Base-by-base conservation (phyloP, 805 yeast species). In the Scheffersomyces stipitis region DNA sequence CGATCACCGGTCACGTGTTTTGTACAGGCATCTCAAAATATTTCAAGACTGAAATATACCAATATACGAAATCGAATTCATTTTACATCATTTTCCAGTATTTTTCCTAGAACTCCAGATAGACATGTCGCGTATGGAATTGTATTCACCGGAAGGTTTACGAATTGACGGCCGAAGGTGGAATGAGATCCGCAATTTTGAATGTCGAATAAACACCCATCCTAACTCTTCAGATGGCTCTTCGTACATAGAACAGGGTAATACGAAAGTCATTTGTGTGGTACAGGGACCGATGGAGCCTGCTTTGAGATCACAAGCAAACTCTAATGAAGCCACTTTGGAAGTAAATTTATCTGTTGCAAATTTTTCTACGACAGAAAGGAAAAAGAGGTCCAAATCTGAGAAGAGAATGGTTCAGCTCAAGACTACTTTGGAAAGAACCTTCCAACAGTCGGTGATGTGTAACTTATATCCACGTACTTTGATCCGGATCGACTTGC, bases 281-380 rank as follows among this genome's bases (percentile, higher is more conserved):
- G 88, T 91, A 3, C 77, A 78, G 41, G 99, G 99, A 0, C 99
- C 99, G 2, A 80, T 76, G 67, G 98, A 91, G 54, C 96, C 96
- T 1, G 63, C 70, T 5, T 45, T 65, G 26, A 69, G 81, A 33
- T 66, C 83, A 9, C 79, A 78, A 50, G 44, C 70, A 15, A 72
- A 74, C 38, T 60, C 73, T 1, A 66, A 72, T 4, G 69, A 67
- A 30, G 86, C 88, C 0, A 68, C 75, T 2, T 61, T 91, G 13
- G 76, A 73, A 12, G 81, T 91, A 8, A 73, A 74, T 39, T 64
- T 91, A 14, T 77, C 78, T 34, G 73, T 90, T 15, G 86, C 97
- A 1, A 85, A 91, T 28, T 91, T 90, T 63, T 80, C 91, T 17
- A 78, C 88, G 5, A 67, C 78, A 24, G 91, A 84, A 40, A 74